phyloP scores from a whole-genome alignment of 495 filamentous ascomycete species.

The Tuber borchii region DNA sequence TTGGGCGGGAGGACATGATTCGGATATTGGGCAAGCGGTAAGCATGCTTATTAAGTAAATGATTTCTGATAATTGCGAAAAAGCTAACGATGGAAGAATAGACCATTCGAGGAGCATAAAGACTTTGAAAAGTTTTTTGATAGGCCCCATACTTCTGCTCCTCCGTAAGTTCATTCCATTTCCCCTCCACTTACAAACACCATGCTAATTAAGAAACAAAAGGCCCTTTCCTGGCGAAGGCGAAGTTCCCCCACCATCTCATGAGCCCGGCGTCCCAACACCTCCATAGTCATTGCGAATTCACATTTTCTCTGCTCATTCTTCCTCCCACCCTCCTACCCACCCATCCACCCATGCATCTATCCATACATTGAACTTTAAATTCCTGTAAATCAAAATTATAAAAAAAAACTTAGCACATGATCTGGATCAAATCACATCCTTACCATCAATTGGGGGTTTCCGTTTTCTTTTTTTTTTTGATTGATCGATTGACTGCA shows the following conservation, averaged over 20 bases:
- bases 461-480: not conserved
- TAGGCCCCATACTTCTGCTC: slow-evolving; percentile 34
- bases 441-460: not conserved
- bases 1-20: slow-evolving; percentile 83
- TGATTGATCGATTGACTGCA: not conserved
- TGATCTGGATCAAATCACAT: not conserved
- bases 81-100: slow-evolving; percentile 18
- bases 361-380: not conserved
- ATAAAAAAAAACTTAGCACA: not conserved
- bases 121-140: slow-evolving; percentile 94
- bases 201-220: not conserved
- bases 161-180: slow-evolving; percentile 32
- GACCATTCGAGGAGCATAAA: slow-evolving; percentile 72
- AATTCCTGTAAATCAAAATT: not conserved
- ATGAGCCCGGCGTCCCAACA: not conserved
- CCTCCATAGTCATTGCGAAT: not conserved
- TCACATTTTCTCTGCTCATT: slow-evolving; percentile 4
- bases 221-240: not conserved
- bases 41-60: not conserved
- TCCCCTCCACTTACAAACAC: not conserved
- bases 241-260: not conserved
- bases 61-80: not conserved
- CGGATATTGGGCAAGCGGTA: slow-evolving; percentile 64
- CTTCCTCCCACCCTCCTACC: not conserved
- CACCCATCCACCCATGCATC: not conserved